Base-by-base conservation (phyloP, 129 eudicot species). In the Tagetes erecta region DNA sequence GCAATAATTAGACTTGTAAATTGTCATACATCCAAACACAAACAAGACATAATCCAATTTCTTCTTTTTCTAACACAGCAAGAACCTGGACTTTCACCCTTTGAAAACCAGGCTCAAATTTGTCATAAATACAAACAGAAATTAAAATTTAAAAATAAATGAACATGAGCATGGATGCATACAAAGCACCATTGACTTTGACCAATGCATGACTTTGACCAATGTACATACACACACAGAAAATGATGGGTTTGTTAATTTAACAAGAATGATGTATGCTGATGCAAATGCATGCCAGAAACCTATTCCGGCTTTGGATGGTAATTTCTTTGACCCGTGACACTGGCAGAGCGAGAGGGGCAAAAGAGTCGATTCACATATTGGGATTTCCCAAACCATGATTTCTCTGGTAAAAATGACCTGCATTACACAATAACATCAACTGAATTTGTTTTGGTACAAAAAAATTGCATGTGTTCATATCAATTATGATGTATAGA, bases 351-450 rank as follows among this genome's bases (percentile, higher is more conserved):
- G 74, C 41, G 78, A 40, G 57, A 41, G 73, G 81, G 65, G 20
- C 75, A 70, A 84, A 84, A 86, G 76, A 79, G 74, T 87, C 92
- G 30, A 80, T 81, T 76, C 63, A 73, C 87, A 76, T 75, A 73
- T 44, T 57, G 78, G 79, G 74, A 79, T 66, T 87, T 87, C 84
- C 73, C 60, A 30, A 66, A 76, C 84, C 91, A 76, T 82, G 86
- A 84, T 82, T 76, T 88, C 83, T 84, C 87, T 76, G 96, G 93
- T 88, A 91, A 90, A 86, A 77, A 87, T 84, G 96, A 93, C 83
- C 98, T 93, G 96, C 85, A 85, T 33, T 3, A 38, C 70, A 65
- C 44, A 69, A 81, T 47, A 64, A 72, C 37, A 45, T 31, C 35
- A 31, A 45, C 55, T 45, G 57, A 34, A 68, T 34, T 3, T 57